These are phyloP conservation scores for Cladochytrium replicatum DNA, from an alignment of 192 early-diverging fungal genomes.

Conservation along the genomic window DNA sequence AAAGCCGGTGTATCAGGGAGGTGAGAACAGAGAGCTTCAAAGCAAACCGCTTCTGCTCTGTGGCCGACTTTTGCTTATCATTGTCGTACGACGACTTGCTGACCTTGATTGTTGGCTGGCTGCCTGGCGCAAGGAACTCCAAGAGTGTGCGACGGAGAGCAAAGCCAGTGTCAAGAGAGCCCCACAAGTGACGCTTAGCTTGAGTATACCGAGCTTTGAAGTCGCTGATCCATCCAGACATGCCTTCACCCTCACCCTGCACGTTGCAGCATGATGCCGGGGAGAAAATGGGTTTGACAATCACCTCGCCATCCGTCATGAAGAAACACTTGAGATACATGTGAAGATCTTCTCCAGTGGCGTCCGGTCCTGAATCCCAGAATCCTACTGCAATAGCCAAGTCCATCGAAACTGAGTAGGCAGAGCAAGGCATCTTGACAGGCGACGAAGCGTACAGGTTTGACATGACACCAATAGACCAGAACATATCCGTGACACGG, in stretches of 20 bases:
- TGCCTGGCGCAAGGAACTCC: constrained; percentile 3
- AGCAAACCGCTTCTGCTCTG: constrained; percentile 8
- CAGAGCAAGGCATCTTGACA: constrained; percentile 64
- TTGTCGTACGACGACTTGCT: constrained; percentile 15
- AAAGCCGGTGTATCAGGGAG: constrained; percentile 27
- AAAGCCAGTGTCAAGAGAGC: constrained; percentile 61
- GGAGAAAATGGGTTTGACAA: constrained; percentile 59
- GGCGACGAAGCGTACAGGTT: constrained; percentile 56
- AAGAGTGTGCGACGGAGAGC: constrained; percentile 31
- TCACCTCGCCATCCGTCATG: constrained; percentile 53
- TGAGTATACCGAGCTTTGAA: constrained; percentile 56
- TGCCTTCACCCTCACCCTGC: constrained; percentile 45
- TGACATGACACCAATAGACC: constrained; percentile 65
- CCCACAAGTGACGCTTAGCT: constrained; percentile 64
- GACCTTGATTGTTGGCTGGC: constrained; percentile 14
- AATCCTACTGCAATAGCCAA: constrained; percentile 58
- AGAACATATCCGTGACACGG: constrained; percentile 60
- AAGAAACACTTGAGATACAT: constrained; percentile 77
- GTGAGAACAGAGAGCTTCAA: constrained; percentile 1
- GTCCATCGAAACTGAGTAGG: constrained; percentile 64
- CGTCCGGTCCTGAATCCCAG: constrained; percentile 68
- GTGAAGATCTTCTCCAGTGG: constrained; percentile 77
- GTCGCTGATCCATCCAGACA: constrained; percentile 35
- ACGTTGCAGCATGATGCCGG: constrained; percentile 55
- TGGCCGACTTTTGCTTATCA: constrained; percentile 19